These are phyloP conservation scores for Suillus sp. DNA, from an alignment of 768 basidiomycete genomes.

Conservation along the genomic window DNA sequence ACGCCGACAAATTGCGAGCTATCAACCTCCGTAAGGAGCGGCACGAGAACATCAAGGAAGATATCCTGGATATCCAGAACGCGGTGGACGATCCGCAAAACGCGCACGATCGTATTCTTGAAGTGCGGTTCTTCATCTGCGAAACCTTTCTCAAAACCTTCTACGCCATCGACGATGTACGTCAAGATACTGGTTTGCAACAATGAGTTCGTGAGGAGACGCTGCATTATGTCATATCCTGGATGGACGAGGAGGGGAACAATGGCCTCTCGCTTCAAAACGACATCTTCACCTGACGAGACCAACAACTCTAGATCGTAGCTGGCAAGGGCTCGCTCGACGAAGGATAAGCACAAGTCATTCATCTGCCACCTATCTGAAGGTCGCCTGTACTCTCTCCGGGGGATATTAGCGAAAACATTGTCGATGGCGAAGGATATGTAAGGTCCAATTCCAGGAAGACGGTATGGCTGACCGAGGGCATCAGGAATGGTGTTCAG, in stretches of 20 bases:
- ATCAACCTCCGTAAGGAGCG: constrained; percentile 69
- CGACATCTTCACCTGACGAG: constrained; percentile 52
- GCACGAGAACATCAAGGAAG: constrained; percentile 87
- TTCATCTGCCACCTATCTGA: constrained; percentile 87
- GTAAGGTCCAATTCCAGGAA: constrained; percentile 82
- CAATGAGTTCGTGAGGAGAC: constrained; percentile 69
- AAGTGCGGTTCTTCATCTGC: constrained; percentile 73
- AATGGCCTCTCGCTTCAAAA: constrained; percentile 53
- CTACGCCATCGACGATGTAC: constrained; percentile 79
- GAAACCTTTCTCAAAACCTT: constrained; percentile 71
- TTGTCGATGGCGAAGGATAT: constrained; percentile 87
- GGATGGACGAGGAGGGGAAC: constrained; percentile 71
- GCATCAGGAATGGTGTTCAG: constrained; percentile 78
- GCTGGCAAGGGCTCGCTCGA: constrained; percentile 81
- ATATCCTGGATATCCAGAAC: constrained; percentile 85
- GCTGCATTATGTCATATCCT: constrained; percentile 83
- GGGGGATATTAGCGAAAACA: constrained; percentile 77
- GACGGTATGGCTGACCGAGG: constrained; percentile 78
- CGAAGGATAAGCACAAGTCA: constrained; percentile 79
- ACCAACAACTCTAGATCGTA: constrained; percentile 80
- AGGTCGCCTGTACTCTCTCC: constrained; percentile 71
- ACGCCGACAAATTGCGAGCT: constrained; percentile 54
- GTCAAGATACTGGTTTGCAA: constrained; percentile 76
- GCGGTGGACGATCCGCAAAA: constrained; percentile 79
- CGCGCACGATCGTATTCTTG: constrained; percentile 73